A percentile compares a stretch with the other conserved stretches of the same genome.
These are phyloP conservation scores for Glycyrrhiza uralensis DNA, from an alignment of 306 rosid genomes.

Conservation along the genomic window DNA sequence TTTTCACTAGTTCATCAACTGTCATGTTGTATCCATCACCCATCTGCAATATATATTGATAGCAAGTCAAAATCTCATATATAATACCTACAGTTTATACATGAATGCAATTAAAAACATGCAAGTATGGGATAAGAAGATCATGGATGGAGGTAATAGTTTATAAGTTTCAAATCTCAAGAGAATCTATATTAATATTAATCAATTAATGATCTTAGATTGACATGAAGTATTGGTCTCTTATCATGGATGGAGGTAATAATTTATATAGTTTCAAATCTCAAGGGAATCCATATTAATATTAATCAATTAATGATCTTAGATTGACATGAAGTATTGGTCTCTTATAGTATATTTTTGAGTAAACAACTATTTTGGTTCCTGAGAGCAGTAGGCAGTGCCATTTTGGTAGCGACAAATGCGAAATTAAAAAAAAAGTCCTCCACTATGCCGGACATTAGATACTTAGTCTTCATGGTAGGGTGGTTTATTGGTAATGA, in stretches of 20 bases:
- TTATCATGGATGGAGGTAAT: not conserved
- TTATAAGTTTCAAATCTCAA: not conserved
- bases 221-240: not conserved
- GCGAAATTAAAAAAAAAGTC: no score
- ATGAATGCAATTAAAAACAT: not conserved
- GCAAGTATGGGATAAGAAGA: no score
- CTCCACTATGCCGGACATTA: no score
- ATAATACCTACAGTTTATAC: not conserved
- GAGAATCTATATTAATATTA: not conserved
- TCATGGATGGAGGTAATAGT: not conserved
- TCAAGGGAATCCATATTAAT: not conserved
- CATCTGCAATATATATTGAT: slow-evolving; percentile 25
- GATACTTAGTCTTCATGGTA: no score
- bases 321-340: not conserved
- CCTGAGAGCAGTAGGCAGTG: no score
- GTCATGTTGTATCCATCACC: slow-evolving; percentile 29
- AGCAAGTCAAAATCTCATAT: not conserved
- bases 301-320: not conserved
- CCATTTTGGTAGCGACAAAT: no score
- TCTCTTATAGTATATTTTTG: no score
- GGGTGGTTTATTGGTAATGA: no score
- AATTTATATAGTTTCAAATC: not conserved
- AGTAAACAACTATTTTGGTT: no score
- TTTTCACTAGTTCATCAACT: slow-evolving; percentile 25
- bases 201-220: not conserved